Percentiles rank a stretch among this genome's conserved stretches.
These are phyloP conservation scores for Austroboletus eburneus DNA, from an alignment of 768 basidiomycete species.

Conservation along the genomic window DNA sequence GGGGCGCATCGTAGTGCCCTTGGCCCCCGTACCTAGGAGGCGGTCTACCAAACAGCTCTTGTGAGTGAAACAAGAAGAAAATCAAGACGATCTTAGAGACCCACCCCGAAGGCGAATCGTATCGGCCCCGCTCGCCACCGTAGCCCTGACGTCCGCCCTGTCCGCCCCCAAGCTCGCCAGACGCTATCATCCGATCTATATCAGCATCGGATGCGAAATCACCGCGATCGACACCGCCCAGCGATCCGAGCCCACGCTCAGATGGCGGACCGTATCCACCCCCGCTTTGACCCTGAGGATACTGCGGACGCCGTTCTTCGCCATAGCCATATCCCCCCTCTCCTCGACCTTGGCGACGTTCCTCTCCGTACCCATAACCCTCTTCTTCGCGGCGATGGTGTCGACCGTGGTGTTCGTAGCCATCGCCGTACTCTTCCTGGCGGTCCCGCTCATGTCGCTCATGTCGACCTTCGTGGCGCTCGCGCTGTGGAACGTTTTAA, in stretches of 20 bases:
- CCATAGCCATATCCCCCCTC: background rate
- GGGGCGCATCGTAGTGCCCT: conserved; percentile 8
- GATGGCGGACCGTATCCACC: conserved; percentile 3
- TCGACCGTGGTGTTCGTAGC: background rate
- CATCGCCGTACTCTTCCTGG: background rate
- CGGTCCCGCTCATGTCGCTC: conserved; percentile 1
- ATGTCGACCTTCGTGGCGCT: conserved; percentile 9
- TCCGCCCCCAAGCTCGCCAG: conserved; percentile 9
- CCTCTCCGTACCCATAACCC: background rate
- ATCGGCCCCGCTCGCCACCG: background rate
- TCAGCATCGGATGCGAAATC: conserved; percentile 31
- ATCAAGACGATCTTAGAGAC: background rate
- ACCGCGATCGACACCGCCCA: conserved; percentile 15
- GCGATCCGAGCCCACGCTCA: conserved; percentile 3
- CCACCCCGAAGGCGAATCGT: conserved; percentile 12
- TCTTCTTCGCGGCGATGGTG: background rate
- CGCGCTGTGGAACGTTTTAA: background rate
- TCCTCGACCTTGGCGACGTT: background rate
- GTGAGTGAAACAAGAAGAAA: background rate
- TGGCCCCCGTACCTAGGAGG: too few species aligned
- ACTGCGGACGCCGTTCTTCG: background rate
- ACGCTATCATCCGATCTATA: conserved; percentile 16
- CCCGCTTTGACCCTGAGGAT: background rate
- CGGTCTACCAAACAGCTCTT: too few species aligned
- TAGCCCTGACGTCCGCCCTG: background rate